Evolutionary conservation across 768 basidiomycete genomes (phyloP).

Genomic region (Hebeloma cylindrosporum): DNA sequence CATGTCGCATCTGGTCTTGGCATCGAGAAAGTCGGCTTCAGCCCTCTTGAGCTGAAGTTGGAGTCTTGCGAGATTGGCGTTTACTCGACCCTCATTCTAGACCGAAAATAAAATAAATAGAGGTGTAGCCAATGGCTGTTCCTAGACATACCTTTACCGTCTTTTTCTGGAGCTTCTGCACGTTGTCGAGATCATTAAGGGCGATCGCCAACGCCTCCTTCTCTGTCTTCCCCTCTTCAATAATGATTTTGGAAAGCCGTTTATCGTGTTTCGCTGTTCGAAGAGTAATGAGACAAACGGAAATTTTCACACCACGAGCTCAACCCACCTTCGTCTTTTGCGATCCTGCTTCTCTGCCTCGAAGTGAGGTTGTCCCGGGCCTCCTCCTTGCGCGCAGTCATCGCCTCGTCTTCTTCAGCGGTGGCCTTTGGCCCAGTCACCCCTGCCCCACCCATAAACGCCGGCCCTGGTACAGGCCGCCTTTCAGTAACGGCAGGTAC

Average conservation of each 20-base stretch:
- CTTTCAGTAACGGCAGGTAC: conserved; percentile 36
- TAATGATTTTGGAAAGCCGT: conserved; percentile 67
- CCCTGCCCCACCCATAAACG: conserved; percentile 57
- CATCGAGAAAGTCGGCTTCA: conserved; percentile 58
- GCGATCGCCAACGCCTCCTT: conserved; percentile 59
- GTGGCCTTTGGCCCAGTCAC: conserved; percentile 48
- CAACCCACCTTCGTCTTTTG: conserved; percentile 50
- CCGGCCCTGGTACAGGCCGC: conserved; percentile 31
- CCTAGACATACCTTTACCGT: conserved; percentile 59
- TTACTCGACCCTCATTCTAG: conserved; percentile 60
- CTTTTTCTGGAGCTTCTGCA: conserved; percentile 70
- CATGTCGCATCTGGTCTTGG: conserved; percentile 58
- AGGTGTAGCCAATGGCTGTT: background rate
- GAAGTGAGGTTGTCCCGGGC: conserved; percentile 50
- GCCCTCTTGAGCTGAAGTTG: conserved; percentile 60
- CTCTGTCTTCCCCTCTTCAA: conserved; percentile 66
- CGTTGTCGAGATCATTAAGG: conserved; percentile 60
- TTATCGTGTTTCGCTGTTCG: conserved; percentile 56
- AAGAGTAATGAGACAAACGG: background rate
- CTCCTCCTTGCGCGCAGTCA: conserved; percentile 40
- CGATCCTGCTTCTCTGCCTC: conserved; percentile 52
- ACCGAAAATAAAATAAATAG: conserved; percentile 4
- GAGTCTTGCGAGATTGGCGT: conserved; percentile 51
- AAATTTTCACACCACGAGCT: background rate
- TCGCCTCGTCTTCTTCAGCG: conserved; percentile 39